Percentiles rank a stretch among this genome's conserved stretches.
phyloP scores from a whole-genome alignment of 1,284 basidiomycete genomes.

The Irpex rosettiformis region DNA sequence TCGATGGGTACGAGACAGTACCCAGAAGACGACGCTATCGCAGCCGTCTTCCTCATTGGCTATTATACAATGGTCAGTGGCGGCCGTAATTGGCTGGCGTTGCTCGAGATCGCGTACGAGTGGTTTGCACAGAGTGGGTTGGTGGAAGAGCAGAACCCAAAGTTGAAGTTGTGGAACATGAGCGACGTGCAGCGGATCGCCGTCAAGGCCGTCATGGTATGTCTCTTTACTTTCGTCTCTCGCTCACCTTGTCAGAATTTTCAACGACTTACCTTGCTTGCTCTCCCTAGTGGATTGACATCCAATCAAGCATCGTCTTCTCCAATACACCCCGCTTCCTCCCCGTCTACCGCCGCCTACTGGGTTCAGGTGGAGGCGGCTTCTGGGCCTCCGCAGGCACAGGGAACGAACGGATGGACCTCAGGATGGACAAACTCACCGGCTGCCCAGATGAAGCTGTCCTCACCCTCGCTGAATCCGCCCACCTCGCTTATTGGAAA shows the following conservation, averaged over 20 bases:
- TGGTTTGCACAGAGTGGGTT: slow-evolving; percentile 69
- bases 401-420: slow-evolving; percentile 27
- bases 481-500: slow-evolving; percentile 77
- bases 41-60: slow-evolving; percentile 68
- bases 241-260: neutral
- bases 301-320: slow-evolving; percentile 62
- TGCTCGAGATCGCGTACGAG: slow-evolving; percentile 63
- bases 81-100: slow-evolving; percentile 59
- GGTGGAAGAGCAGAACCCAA: slow-evolving; percentile 58
- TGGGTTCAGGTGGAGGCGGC: slow-evolving; percentile 35
- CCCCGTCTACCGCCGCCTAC: slow-evolving; percentile 58
- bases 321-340: slow-evolving; percentile 64
- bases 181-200: slow-evolving; percentile 48
- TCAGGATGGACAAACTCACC: slow-evolving; percentile 62
- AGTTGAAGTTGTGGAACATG: slow-evolving; percentile 52
- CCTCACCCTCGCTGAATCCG: slow-evolving; percentile 71
- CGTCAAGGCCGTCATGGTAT: slow-evolving; percentile 68
- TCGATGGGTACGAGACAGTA: slow-evolving; percentile 39
- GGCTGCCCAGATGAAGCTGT: slow-evolving; percentile 75
- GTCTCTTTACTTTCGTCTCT: too few relatives aligned
- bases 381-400: slow-evolving; percentile 29
- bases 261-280: slow-evolving; percentile 6
- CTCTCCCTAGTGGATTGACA: slow-evolving; percentile 63
- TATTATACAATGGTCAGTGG: slow-evolving; percentile 67
- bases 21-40: slow-evolving; percentile 65